Evolutionary conservation across 768 basidiomycete species (phyloP), one percentile per base, ranked within the genome.

Genomic region (Mycena sanguinolenta): DNA sequence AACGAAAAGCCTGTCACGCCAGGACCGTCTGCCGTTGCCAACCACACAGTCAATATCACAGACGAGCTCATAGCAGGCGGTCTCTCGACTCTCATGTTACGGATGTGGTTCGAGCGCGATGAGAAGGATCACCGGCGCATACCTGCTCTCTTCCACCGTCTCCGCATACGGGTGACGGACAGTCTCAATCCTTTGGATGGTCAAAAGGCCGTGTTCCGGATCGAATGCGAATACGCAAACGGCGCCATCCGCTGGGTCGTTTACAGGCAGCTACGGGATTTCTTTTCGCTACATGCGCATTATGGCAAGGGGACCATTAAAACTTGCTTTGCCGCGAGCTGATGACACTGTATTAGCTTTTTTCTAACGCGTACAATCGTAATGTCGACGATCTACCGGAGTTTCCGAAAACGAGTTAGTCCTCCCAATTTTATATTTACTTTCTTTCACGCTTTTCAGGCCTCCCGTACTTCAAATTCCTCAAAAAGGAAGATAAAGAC

Each of bases 191-290:
- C 95, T 6, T 83, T 94, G 72, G 89, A 95, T 71, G 86, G 89
- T 25, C 82, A 89, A 53, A 93, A 93, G 76, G 90, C 94, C 6
- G 90, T 95, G 2, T 97, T 97, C 78, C 89, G 95, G 19, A 95
- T 97, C 73, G 95, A 97, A 80, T 98, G 96, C 78, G 95, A 98
- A 80, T 99, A 99, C 79, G 97, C 95, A 0, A 96, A 97, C 73
- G 95, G 95, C 25, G 91, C 92, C 16, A 90, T 88, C 77, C 85
- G 96, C 79, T 99, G 98, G 97, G 97, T 98, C 32, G 87, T 95
- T n/a, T 96, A 96, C 80, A 91, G 97, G 61, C 92, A 97, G 81
- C 86, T 98, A 63, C 91, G 95, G 70, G 97, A 99, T 79, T 98
- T 99, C 76, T 63, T 97, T 54, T 92, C 92, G 28, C 81, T 99